Conservation (phyloP, 768 basidiomycete genomes). For the Coprinopsis sp. region DNA sequence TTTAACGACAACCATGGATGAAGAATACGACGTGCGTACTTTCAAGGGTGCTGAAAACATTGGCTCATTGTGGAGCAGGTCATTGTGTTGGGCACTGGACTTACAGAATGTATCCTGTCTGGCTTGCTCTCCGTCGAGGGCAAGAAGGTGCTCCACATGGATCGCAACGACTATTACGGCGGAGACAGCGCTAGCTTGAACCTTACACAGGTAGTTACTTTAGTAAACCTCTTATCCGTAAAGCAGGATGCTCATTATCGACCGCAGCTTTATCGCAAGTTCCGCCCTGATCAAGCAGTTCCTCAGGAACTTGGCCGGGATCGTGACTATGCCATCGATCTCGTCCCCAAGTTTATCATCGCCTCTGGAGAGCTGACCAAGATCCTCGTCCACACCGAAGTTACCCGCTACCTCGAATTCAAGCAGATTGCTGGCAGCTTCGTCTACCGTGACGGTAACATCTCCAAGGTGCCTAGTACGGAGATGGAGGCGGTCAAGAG, state of each 20-base stretch:
- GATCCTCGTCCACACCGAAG: conserved; percentile 98
- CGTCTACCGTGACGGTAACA: conserved; percentile 94
- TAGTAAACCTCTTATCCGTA: conserved; percentile 2
- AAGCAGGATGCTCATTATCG: conserved; percentile 2
- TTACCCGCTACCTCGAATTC: conserved; percentile 98
- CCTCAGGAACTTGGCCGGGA: conserved; percentile 90
- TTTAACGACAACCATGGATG: conserved; percentile 71
- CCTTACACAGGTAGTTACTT: conserved; percentile 74
- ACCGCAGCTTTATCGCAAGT: conserved; percentile 88
- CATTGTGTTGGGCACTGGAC: conserved; percentile 90
- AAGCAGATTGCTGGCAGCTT: conserved; percentile 99
- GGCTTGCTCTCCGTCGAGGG: conserved; percentile 98
- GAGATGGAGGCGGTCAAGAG: conserved; percentile 96
- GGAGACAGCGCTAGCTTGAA: conserved; percentile 97
- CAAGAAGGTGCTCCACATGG: conserved; percentile 99
- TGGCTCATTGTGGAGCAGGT: conserved; percentile 42
- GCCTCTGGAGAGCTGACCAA: conserved; percentile 95
- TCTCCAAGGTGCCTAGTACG: conserved; percentile 96
- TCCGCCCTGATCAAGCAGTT: conserved; percentile 70
- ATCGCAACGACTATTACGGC: conserved; percentile 98
- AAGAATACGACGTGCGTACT: conserved; percentile 86
- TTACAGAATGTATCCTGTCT: conserved; percentile 98
- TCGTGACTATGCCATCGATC: conserved; percentile 96
- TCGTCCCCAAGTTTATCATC: conserved; percentile 99
- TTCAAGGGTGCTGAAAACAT: conserved; percentile 5